Evolutionary conservation across 1,139 yeast species (phyloP), one percentile per base, ranked within the genome.

Genomic region (Blastobotrys ciferrii): DNA sequence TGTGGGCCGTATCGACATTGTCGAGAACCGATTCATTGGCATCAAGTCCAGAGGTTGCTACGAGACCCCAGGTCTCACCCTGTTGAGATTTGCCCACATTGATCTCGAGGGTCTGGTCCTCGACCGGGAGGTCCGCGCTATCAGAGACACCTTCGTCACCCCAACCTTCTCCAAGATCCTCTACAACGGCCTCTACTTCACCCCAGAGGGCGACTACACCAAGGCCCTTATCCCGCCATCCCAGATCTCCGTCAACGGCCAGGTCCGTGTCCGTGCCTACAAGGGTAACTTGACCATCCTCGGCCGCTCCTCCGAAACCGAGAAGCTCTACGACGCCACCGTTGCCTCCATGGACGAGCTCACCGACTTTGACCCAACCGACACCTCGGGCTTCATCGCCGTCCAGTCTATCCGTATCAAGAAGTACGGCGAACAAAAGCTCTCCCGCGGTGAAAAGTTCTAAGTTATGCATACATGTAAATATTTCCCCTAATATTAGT

Each of bases 331-430:
- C 71, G 98, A 92, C 70, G 97, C 96, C 58, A 88, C 96, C 53
- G 97, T 91, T 71, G 89, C 98, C 19, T 91, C 98, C 15, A 92
- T 92, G 98, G 98, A 92, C 72, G 98, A 92, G 75, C 82, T 92
- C 66, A 91, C 98, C 52, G 98, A 97, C 52, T 92, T 92, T 78
- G 84, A 88, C 63, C 98, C 98, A 54, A 91, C 87, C 69, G 98
- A 92, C 70, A 88, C 98, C 55, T 77, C 95, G 56, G 98, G 98
- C 51, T 92, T 92, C 80, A 92, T 92, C 72, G 89, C 96, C 61
- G 95, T 92, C 60, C 96, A 92, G 78, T 87, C 98, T 56, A 92
- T 92, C 70, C 88, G 98, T 79, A 86, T 92, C 69, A 92, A 92
- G 80, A 92, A 92, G 76, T 92, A 87, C 70, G 98, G 98, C 72